These are phyloP conservation scores for Pyrus communis DNA, from an alignment of 306 rosid species.

Conservation along the genomic window DNA sequence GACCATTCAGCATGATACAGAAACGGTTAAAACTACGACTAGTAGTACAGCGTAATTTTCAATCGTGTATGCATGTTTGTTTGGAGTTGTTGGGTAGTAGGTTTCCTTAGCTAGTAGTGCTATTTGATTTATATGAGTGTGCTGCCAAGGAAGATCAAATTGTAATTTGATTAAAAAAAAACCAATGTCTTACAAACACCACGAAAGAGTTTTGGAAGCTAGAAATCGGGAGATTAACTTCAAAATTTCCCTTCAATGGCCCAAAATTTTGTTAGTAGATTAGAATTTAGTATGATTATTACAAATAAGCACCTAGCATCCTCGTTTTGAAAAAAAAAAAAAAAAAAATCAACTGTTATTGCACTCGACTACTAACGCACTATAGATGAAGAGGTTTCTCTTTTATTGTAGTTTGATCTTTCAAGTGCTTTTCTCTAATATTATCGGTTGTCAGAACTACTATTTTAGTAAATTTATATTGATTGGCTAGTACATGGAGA, in stretches of 20 bases:
- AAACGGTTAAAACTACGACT: not conserved
- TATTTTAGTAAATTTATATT: not conserved
- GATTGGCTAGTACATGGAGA: not conserved
- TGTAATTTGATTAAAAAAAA: not conserved
- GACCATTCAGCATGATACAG: not conserved
- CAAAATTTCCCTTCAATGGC: not conserved
- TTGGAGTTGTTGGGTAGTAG: slow-evolving; percentile 2
- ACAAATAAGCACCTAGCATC: too few relatives aligned
- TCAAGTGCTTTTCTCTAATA: too few relatives aligned
- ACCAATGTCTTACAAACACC: not conserved
- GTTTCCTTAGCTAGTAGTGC: not conserved
- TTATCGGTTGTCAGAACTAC: not conserved
- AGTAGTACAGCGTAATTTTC: not conserved
- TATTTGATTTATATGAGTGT: too few relatives aligned
- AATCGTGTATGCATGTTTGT: not conserved
- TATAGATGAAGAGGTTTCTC: too few relatives aligned
- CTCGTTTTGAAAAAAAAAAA: too few relatives aligned
- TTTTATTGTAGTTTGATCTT: too few relatives aligned
- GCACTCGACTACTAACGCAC: too few relatives aligned
- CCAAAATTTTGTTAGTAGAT: not conserved
- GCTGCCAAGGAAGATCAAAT: not conserved
- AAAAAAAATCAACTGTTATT: too few relatives aligned
- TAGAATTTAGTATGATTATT: not conserved
- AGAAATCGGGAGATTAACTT: not conserved
- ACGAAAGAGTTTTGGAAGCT: not conserved